phyloP scores from a whole-genome alignment of 2,329 filamentous ascomycete genomes.

The Colletotrichum incanum region DNA sequence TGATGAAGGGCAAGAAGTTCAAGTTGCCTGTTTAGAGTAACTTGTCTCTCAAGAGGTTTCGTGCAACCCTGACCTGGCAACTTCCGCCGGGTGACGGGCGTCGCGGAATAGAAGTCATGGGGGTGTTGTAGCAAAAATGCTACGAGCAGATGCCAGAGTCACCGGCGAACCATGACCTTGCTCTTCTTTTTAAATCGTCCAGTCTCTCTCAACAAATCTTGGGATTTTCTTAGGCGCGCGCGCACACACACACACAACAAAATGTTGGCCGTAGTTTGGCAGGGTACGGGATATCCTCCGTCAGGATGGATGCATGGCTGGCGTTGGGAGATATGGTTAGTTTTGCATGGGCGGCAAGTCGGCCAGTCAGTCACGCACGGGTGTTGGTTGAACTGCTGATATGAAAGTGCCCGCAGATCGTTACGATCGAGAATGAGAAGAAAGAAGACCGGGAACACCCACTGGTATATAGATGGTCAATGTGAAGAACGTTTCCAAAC shows the following conservation, averaged over 20 bases:
- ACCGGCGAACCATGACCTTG: constrained; percentile 16
- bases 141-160: constrained; percentile 1
- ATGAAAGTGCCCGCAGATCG: constrained; percentile 18
- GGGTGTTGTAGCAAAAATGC: not conserved
- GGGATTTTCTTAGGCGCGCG: not conserved
- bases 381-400: constrained; percentile 34
- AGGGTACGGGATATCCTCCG: constrained; percentile 36
- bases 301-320: constrained; percentile 41
- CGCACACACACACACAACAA: constrained; percentile 15
- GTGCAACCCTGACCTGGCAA: not conserved
- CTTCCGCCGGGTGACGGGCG: not conserved
- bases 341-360: constrained; percentile 35
- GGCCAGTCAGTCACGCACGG: constrained; percentile 13
- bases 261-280: constrained; percentile 13
- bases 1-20: constrained; percentile 90
- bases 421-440: constrained; percentile 13
- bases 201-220: constrained; percentile 15
- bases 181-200: constrained; percentile 4
- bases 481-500: constrained; percentile 34
- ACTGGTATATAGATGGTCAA: constrained; percentile 42
- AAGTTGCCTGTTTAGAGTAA: constrained; percentile 80
- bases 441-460: constrained; percentile 24
- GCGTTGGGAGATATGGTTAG: constrained; percentile 43
- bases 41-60: not conserved
- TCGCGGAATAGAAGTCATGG: constrained; percentile 17